Evolutionary conservation across 2,329 filamentous ascomycete genomes (phyloP).

Genomic region (Mollisia scopiformis): DNA sequence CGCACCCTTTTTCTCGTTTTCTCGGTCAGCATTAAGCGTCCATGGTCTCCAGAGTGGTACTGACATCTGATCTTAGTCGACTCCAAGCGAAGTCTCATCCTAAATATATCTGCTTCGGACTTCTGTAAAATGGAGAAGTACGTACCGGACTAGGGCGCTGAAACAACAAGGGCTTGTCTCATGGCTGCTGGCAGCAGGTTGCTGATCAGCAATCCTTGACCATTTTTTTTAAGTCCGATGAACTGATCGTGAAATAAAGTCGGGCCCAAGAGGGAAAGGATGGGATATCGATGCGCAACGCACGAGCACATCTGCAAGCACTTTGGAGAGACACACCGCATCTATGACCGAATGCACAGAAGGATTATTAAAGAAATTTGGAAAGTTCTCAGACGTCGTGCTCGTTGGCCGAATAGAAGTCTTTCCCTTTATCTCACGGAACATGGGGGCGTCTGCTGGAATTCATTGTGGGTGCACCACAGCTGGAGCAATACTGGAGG

Average conservation of each 20-base stretch:
- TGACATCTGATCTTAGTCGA: not conserved
- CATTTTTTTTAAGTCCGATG: not conserved
- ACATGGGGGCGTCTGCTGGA: constrained; percentile 2
- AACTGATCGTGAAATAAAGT: not conserved
- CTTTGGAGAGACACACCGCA: constrained; percentile 3
- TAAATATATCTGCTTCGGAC: constrained; percentile 2
- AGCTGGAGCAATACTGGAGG: not conserved
- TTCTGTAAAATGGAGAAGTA: not conserved
- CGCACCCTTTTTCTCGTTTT: no score
- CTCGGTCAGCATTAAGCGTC: no score
- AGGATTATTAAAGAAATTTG: no score
- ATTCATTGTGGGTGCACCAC: not conserved
- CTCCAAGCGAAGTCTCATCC: constrained; percentile 1
- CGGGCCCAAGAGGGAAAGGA: not conserved
- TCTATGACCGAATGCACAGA: constrained; percentile 3
- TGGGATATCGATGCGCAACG: not conserved
- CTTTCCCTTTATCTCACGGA: constrained; percentile 8
- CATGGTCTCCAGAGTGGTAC: no score
- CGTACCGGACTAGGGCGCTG: constrained; percentile 8
- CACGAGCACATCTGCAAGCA: not conserved
- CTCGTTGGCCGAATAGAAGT: constrained; percentile 5
- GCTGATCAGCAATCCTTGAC: not conserved
- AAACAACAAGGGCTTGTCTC: constrained; percentile 22
- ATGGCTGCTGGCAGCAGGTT: not conserved
- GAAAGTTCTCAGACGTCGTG: not conserved